Percentiles rank a stretch among this genome's conserved stretches.
Conservation (phyloP, 2,329 filamentous ascomycete genomes). For the Ophiostoma perfectum region DNA sequence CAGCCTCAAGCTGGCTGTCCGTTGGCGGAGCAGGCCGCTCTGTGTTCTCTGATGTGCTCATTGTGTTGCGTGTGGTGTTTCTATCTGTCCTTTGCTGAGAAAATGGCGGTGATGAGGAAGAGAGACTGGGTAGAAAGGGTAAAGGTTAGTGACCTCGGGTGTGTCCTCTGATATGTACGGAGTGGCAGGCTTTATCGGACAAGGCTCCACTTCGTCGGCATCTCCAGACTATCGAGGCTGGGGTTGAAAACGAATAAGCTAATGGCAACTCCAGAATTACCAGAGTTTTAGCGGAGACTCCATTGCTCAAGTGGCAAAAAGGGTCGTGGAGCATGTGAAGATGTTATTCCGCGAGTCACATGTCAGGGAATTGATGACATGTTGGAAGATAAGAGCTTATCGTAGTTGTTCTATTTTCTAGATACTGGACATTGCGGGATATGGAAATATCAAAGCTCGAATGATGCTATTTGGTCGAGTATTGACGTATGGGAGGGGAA, state of each 20-base stretch:
- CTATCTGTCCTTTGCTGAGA: neutral
- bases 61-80: neutral
- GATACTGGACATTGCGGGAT: no score
- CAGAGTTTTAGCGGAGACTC: neutral
- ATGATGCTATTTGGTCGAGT: no score
- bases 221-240: constrained; percentile 11
- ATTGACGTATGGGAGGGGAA: no score
- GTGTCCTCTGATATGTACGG: neutral
- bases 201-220: constrained; percentile 11
- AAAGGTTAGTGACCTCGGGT: neutral
- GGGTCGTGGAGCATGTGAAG: constrained; percentile 7
- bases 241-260: constrained; percentile 5
- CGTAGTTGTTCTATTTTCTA: no score
- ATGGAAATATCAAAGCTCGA: no score
- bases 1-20: constrained; percentile 1
- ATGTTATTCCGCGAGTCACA: neutral
- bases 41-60: neutral
- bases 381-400: no score
- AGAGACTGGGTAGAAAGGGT: neutral
- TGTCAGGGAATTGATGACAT: neutral
- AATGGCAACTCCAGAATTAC: neutral
- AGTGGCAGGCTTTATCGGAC: neutral
- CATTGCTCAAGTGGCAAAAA: constrained; percentile 1
- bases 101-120: neutral
- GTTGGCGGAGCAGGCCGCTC: constrained; percentile 7